Conservation (phyloP, 176 grass and related monocot genomes). For the Stipa capillata region DNA sequence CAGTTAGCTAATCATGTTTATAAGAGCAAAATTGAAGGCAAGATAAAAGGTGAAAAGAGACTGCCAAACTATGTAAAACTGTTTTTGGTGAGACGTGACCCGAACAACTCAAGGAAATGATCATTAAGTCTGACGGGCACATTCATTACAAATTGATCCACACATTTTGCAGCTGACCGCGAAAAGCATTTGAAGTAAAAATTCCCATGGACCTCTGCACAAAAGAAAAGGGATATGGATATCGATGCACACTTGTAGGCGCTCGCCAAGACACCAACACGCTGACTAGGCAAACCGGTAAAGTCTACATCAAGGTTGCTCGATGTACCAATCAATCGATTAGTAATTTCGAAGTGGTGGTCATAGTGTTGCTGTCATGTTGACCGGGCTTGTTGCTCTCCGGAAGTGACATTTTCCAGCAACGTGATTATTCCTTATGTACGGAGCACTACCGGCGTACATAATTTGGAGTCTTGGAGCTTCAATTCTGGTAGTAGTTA, state of each 20-base stretch:
- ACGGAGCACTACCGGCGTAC: neutral
- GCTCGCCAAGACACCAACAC: no score
- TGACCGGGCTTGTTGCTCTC: slow-evolving; percentile 9
- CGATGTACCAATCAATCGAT: slow-evolving; percentile 18
- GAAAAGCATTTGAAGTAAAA: slow-evolving; percentile 7
- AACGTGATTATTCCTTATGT: neutral
- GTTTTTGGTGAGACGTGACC: slow-evolving; percentile 13
- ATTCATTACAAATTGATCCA: slow-evolving; percentile 3
- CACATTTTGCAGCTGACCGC: neutral
- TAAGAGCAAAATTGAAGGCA: neutral
- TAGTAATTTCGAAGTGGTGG: neutral
- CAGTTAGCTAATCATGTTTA: neutral
- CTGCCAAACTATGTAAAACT: neutral
- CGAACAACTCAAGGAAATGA: neutral
- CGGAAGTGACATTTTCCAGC: slow-evolving; percentile 1
- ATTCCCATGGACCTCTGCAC: neutral
- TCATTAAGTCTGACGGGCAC: neutral
- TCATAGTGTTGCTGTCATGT: slow-evolving; percentile 9
- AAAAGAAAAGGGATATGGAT: neutral
- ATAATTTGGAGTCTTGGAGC: neutral
- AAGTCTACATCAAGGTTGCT: slow-evolving; percentile 46
- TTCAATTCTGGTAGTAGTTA: slow-evolving; percentile 24
- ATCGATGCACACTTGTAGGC: slow-evolving; percentile 5
- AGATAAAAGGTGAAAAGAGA: neutral
- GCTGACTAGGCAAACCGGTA: no score